These are phyloP conservation scores for Lactarius deliciosus DNA, from an alignment of 768 basidiomycete genomes.

Conservation along the genomic window DNA sequence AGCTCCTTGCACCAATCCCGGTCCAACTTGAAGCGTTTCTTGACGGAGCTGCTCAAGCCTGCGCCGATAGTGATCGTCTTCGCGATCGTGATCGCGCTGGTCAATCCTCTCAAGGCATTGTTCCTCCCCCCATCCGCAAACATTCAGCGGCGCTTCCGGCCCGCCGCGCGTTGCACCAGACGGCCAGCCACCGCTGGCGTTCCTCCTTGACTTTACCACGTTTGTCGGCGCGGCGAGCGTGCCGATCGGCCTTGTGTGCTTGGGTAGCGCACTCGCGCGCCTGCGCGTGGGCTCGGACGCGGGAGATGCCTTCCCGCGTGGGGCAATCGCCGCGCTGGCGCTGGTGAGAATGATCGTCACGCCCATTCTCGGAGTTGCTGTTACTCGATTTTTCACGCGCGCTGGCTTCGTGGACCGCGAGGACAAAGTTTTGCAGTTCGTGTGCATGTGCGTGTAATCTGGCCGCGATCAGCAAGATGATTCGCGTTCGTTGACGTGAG, in stretches of 20 bases:
- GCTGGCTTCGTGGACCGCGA: conserved; percentile 48
- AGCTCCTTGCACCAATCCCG: background rate
- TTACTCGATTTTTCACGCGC: conserved; percentile 50
- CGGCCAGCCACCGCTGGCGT: conserved; percentile 63
- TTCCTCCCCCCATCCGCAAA: conserved; percentile 50
- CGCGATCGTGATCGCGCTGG: conserved; percentile 55
- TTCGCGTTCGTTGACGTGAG: conserved; percentile 58
- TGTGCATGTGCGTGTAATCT: conserved; percentile 57
- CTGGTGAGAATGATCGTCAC: conserved; percentile 54
- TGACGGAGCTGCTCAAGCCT: conserved; percentile 41
- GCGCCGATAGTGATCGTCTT: conserved; percentile 53
- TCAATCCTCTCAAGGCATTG: conserved; percentile 58
- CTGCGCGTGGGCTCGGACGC: conserved; percentile 48
- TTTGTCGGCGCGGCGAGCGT: conserved; percentile 66
- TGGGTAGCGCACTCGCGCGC: conserved; percentile 63
- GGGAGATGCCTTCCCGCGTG: conserved; percentile 46
- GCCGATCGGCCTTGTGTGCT: conserved; percentile 58
- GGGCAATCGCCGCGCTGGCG: conserved; percentile 54
- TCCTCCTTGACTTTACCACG: conserved; percentile 53
- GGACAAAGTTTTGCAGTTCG: conserved; percentile 61
- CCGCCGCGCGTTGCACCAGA: conserved; percentile 58
- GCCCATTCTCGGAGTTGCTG: conserved; percentile 60
- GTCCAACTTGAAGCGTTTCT: background rate
- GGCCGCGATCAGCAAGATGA: conserved; percentile 49
- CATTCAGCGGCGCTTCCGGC: conserved; percentile 38